Evolutionary conservation across 495 filamentous ascomycete genomes (phyloP), one percentile per base, ranked within the genome.

Genomic region (Xylaria nigripes): DNA sequence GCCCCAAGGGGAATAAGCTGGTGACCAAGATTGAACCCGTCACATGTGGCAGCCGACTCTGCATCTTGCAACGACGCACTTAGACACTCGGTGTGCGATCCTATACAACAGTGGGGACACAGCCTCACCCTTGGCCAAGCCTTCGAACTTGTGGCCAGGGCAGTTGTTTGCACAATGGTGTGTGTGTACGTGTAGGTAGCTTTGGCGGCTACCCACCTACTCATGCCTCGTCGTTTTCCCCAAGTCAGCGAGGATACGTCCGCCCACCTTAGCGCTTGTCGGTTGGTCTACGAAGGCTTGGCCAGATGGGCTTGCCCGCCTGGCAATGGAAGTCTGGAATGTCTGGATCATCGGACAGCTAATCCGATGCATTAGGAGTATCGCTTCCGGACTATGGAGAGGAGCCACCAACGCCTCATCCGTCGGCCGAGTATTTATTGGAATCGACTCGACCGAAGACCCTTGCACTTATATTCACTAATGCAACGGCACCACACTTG

Each of bases 21-120:
- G 10, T 19, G 22, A 45, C 21, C 50, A 4, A 29, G 45, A 36
- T 23, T 29, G 40, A 32, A 22, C 40, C 21, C 40, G 40, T 34
- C 24, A 21, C 23, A 45, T n/a, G 18, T 22, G 44, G 24, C 13
- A 50, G 24, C 38, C 8, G 42, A 21, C 29, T 54, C 15, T 41
- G 45, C 43, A 19, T 36, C 21, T 32, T 41, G 51, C 27, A 36
- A 54, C 44, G 32, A 32, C 22, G 44, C 34, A 43, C 43, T 54
- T 27, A 30, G 4, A 41, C 34, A 29, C 24, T 45, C 41, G 32
- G 32, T 32, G 25, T 55, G 45, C 16, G n/a, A 30, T 55, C 23
- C 8, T 29, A 15, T 22, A 25, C 15, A 13, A 43, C 22, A 21
- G 43, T 22, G 38, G 43, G 29, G 27, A 46, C 13, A 9, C 5